Evolutionary conservation across 2,329 filamentous ascomycete species (phyloP), one percentile per base, ranked within the genome.

Genomic region (Karstenula rhodostoma): DNA sequence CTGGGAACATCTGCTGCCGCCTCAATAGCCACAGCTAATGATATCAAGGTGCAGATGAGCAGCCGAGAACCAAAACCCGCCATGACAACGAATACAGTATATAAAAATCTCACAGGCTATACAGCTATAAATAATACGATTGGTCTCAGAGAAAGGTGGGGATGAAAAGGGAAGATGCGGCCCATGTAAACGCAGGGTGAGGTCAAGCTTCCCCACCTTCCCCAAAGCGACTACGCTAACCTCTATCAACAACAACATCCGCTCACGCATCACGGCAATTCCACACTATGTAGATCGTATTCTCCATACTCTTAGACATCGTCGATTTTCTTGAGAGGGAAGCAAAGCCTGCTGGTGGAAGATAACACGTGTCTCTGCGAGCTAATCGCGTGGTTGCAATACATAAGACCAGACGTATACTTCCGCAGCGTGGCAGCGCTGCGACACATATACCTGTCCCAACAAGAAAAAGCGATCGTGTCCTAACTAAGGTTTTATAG

Each of bases 191-290:
- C 6, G 29, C 12, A 37, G 27, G 17, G 2, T 29, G 12, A n/a
- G 23, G n/a, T 47, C 44, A 47, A n/a, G 23, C 44, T 47, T 47
- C 44, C 44, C 44, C 44, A 23, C 44, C 44, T 47, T 47, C n/a
- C 44, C 44, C 23, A 22, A n/a, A 47, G 23, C 27, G 23, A 29
- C 5, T 29, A 22, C 42, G 9, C 42, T 44, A 17, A 17, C 8
- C 29, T 32, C 29, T 32, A 32, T 19, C 3, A 40, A 6, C 37
- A 19, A 40, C 37, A 35, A 7, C 33, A 35, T 17, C 37, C n/a
- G 9, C 19, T 7, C 10, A 22, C 19, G 19, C 42, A 22, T 22
- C 42, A 10, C 42, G 1, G n/a, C 7, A 40, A n/a, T 3, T 3
- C 1, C 29, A 6, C 27, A 29, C 10, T 4, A 15, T 12, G 35